Evolutionary conservation across 2,329 filamentous ascomycete genomes (phyloP), one percentile per base, ranked within the genome.

Genomic region (Epichloe coenophiala): DNA sequence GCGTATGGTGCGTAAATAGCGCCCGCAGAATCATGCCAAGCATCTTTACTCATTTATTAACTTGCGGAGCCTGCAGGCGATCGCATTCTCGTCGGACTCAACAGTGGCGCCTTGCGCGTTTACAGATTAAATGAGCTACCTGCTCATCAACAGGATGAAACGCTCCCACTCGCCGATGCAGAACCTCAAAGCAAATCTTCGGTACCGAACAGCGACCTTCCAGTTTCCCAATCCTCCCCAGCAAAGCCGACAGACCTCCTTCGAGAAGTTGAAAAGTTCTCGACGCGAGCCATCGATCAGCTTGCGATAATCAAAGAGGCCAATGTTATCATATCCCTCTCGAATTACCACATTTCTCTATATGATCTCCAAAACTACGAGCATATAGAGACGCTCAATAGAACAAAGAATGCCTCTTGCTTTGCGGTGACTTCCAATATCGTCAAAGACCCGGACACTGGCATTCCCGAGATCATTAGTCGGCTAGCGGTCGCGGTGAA

Each of bases 341-440:
- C 90, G 56, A 94, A 94, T 67, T 88, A 85, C 59, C 80, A 90
- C 67, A 80, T 98, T 57, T 93, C 86, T 19, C 81, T 97, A 36
- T 84, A 98, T 69, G 90, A 98, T 65, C 75, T 95, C 21, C 82
- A 91, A 56, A 87, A 81, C 33, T 96, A 94, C 67, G 77, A 85
- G 56, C 75, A 90, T 51, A 80, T 91, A 61, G 86, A 95, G 65
- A 85, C 76, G 1, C 73, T 98, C 42, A 71, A 80, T 48, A 84
- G 84, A 63, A 95, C 90, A 12, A 93, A 87, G 68, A 93, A 93
- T 58, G 91, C 93, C 13, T 84, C 83, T 2, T 83, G 84, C 42
- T 97, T 98, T 66, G 89, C 91, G 1, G 88, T 95, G 42, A 96
- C 90, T 2, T 95, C 88, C 55, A 95, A 97, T 66, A 94, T 97